Evolutionary conservation across 805 yeast species (phyloP).

Genomic region (Cyberlindnera mycetangii): DNA sequence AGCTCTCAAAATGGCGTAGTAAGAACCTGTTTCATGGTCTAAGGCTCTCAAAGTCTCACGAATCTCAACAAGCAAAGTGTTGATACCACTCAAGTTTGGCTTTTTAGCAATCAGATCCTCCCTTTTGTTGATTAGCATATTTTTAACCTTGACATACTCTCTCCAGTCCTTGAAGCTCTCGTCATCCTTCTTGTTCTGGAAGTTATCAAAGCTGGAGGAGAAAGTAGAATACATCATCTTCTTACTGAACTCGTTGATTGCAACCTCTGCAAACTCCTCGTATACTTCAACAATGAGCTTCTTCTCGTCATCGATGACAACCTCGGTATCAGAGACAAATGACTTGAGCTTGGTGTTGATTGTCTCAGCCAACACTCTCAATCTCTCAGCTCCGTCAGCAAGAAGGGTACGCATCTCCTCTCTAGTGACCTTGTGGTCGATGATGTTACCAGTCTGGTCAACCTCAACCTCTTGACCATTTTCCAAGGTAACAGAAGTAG

Average conservation of each 20-base stretch:
- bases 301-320: slow-evolving; percentile 37
- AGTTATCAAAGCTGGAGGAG: slow-evolving; percentile 24
- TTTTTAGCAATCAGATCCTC: slow-evolving; percentile 43
- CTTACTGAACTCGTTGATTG: slow-evolving; percentile 61
- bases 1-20: slow-evolving; percentile 53
- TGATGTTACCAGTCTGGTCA: slow-evolving; percentile 33
- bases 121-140: slow-evolving; percentile 49
- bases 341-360: slow-evolving; percentile 32
- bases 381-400: slow-evolving; percentile 28
- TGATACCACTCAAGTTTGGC: slow-evolving; percentile 31
- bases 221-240: slow-evolving; percentile 43
- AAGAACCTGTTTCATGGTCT: slow-evolving; percentile 59
- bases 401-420: slow-evolving; percentile 45
- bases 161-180: slow-evolving; percentile 56
- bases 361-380: slow-evolving; percentile 31
- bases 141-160: slow-evolving; percentile 54
- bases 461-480: slow-evolving; percentile 34
- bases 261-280: slow-evolving; percentile 71
- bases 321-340: slow-evolving; percentile 29
- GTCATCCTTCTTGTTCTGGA: slow-evolving; percentile 28
- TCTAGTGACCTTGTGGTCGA: slow-evolving; percentile 41
- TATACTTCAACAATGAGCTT: slow-evolving; percentile 55
- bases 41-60: slow-evolving; percentile 44
- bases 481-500: slow-evolving; percentile 31
- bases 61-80: slow-evolving; percentile 33